Evolutionary conservation across 192 early-diverging fungal species (phyloP).

Genomic region (Backusella westeae): DNA sequence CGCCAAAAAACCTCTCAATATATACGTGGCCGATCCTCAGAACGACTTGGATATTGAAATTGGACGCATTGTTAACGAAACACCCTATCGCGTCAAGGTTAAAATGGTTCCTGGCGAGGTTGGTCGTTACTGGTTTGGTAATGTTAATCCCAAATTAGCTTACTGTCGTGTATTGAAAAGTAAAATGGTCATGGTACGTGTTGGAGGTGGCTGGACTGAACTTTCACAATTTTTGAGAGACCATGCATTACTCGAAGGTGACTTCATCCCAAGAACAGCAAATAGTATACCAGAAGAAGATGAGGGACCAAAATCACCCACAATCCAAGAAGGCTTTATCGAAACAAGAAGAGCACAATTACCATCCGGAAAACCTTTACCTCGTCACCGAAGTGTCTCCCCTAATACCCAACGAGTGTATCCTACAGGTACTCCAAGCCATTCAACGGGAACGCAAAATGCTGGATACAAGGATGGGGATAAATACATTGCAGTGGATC

Average conservation of each 20-base stretch:
- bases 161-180: constrained; percentile 63
- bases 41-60: constrained; percentile 60
- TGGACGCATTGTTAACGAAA: constrained; percentile 57
- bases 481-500: constrained; percentile 31
- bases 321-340: constrained; percentile 31
- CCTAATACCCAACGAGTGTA: constrained; percentile 1
- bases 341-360: constrained; percentile 16
- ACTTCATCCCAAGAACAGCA: constrained; percentile 26
- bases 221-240: constrained; percentile 36
- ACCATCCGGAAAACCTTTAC: constrained; percentile 2
- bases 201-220: constrained; percentile 53
- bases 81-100: constrained; percentile 49
- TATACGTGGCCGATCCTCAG: constrained; percentile 46
- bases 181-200: constrained; percentile 66
- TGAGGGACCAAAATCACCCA: neutral
- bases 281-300: constrained; percentile 20
- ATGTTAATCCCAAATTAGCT: constrained; percentile 60
- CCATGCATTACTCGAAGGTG: constrained; percentile 35
- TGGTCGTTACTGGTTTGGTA: constrained; percentile 66
- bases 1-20: constrained; percentile 10
- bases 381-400: neutral
- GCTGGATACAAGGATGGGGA: constrained; percentile 32
- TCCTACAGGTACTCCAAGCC: neutral
- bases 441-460: neutral
- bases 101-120: constrained; percentile 54